A percentile compares a stretch with the other conserved stretches of the same genome.
phyloP scores from a whole-genome alignment of 2,329 filamentous ascomycete genomes.

The Fusarium sp. region DNA sequence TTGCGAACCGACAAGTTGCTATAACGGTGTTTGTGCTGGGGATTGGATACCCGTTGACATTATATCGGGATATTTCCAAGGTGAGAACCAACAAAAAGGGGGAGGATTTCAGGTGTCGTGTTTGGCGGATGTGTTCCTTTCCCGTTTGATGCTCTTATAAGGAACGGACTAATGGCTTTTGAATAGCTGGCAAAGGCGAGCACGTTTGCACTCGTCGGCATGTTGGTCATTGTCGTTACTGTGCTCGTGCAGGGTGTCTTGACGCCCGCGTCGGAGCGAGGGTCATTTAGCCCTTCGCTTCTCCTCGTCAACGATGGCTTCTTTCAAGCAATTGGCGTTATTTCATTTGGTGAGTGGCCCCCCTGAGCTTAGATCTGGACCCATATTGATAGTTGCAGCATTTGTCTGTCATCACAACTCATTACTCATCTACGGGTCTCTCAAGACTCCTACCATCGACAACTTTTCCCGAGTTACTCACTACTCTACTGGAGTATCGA shows the following conservation, averaged over 20 bases:
- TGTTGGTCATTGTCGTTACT: slow-evolving; percentile 89
- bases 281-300: slow-evolving; percentile 76
- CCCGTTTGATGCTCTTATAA: not conserved
- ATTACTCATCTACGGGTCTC: slow-evolving; percentile 94
- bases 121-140: not conserved
- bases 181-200: slow-evolving; percentile 91
- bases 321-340: slow-evolving; percentile 96
- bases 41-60: slow-evolving; percentile 88
- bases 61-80: slow-evolving; percentile 98
- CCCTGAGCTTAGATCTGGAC: not conserved
- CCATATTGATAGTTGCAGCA: slow-evolving; percentile 51
- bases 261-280: slow-evolving; percentile 78
- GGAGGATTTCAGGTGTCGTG: not conserved
- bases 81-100: slow-evolving; percentile 58
- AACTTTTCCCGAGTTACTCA: slow-evolving; percentile 95
- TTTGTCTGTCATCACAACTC: slow-evolving; percentile 92
- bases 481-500: slow-evolving; percentile 89
- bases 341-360: slow-evolving; percentile 83
- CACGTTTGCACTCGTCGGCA: slow-evolving; percentile 91
- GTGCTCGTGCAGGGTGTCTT: slow-evolving; percentile 86
- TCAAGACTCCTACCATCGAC: slow-evolving; percentile 94
- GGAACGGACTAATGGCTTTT: slow-evolving; percentile 22
- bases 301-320: slow-evolving; percentile 88
- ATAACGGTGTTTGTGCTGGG: slow-evolving; percentile 90
- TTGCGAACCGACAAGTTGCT: slow-evolving; percentile 84